Evolutionary conservation across 2,329 filamentous ascomycete species (phyloP), one percentile per base, ranked within the genome.

Genomic region (Uncinocarpus reesii): DNA sequence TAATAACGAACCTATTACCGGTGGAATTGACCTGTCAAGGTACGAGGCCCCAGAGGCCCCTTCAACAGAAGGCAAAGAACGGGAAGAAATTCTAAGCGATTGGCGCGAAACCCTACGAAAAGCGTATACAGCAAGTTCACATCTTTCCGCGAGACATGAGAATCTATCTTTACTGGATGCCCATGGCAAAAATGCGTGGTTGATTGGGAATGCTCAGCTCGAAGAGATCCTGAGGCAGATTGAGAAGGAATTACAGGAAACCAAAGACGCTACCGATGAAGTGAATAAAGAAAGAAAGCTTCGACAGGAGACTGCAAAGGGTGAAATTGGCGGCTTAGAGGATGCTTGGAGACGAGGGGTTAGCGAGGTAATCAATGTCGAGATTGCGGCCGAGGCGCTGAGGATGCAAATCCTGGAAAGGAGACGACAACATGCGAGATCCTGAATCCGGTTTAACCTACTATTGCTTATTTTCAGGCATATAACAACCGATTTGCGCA

Each of bases 151-250:
- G 43, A 70, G 79, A 21, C 65, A 75, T 43, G 72, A 75, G 36
- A 79, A 82, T 65, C 77, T 95, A 15, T 70, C 73, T 1, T 74
- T 95, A n/a, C 77, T 95, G 16, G 85, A 92, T 58, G 75, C 75
- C 43, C 82, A 82, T 65, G 92, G 90, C 56, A 86, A 86, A 68
- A 95, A 95, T 65, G 83, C 86, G 7, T 96, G 92, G 90, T 73
- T 98, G 48, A 76, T 94, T 7, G 79, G 79, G 4, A 98, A 98
- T 65, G 79, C 82, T 57, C 80, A 85, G 56, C 66, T 88, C 16
- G 90, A 95, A 67, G 78, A 79, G 36, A 76, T 86, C 35, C 66
- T 93, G 44, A 74, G 75, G 43, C 65, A 65, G 10, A 60, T 93
- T 21, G 90, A 96, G 72, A 72, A 73, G 37, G 87, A 95, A 58